Evolutionary conservation across 2,329 filamentous ascomycete species (phyloP).

Genomic region (Aspergillus jensenii): DNA sequence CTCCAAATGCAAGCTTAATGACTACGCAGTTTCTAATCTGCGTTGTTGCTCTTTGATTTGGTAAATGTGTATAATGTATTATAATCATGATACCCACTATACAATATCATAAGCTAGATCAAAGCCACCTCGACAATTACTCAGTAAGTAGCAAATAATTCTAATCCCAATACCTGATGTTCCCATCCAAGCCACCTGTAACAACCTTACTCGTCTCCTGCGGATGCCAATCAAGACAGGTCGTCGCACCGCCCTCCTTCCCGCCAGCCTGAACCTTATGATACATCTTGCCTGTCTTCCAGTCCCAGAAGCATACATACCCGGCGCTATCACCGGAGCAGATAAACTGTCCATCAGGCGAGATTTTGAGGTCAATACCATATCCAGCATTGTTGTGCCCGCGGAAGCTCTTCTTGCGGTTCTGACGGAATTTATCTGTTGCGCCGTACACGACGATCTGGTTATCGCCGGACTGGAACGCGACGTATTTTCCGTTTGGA

Average conservation of each 20-base stretch:
- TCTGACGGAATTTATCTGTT: constrained; percentile 94
- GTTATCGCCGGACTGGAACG: constrained; percentile 92
- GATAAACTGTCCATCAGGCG: constrained; percentile 88
- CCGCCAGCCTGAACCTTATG: constrained; percentile 80
- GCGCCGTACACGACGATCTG: constrained; percentile 95
- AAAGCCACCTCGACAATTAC: neutral
- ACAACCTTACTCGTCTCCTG: constrained; percentile 94
- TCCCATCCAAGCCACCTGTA: constrained; percentile 84
- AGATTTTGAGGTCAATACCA: constrained; percentile 84
- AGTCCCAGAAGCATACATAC: constrained; percentile 96
- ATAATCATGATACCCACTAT: neutral
- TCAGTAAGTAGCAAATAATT: neutral
- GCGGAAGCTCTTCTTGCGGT: constrained; percentile 93
- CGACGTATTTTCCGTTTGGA: constrained; percentile 88
- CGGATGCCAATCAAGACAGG: constrained; percentile 94
- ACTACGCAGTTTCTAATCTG: no score
- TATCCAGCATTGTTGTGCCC: constrained; percentile 96
- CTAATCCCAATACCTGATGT: constrained; percentile 92
- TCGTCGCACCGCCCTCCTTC: constrained; percentile 72
- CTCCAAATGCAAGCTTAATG: no score
- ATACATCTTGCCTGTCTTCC: constrained; percentile 99
- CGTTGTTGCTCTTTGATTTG: no score
- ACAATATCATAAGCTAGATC: neutral
- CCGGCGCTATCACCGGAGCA: constrained; percentile 83
- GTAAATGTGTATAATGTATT: neutral